Evolutionary conservation across 208 protist genomes (phyloP).

Genomic region (Novymonas esmeraldas): DNA sequence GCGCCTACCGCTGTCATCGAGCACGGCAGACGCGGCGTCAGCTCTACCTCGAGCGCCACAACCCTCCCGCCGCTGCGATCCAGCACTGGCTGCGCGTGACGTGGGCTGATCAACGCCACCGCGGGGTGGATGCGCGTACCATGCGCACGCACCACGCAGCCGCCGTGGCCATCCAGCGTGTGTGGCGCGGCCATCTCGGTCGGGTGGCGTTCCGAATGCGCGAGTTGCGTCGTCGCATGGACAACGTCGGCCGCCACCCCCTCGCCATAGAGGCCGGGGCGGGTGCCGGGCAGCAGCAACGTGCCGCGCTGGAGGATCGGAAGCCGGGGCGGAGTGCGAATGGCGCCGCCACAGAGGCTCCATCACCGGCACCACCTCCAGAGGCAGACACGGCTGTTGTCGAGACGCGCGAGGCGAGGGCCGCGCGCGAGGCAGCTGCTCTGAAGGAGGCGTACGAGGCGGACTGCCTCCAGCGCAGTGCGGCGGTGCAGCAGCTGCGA

Average conservation of each 20-base stretch:
- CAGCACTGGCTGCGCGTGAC: constrained; percentile 59
- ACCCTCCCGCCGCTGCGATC: constrained; percentile 29
- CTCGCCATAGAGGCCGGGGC: not conserved
- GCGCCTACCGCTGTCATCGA: constrained; percentile 32
- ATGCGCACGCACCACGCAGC: constrained; percentile 30
- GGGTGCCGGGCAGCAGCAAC: not conserved
- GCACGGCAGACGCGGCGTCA: constrained; percentile 25
- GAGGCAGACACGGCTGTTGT: no score
- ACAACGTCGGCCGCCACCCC: not conserved
- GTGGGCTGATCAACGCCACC: constrained; percentile 31
- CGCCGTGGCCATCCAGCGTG: constrained; percentile 56
- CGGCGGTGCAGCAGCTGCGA: constrained; percentile 26
- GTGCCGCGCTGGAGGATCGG: not conserved
- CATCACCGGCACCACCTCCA: no score
- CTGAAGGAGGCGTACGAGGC: constrained; percentile 23
- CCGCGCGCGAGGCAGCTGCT: not conserved
- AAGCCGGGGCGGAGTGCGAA: no score
- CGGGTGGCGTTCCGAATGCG: constrained; percentile 53
- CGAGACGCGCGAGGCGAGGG: no score
- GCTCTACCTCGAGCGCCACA: constrained; percentile 25
- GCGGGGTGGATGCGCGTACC: constrained; percentile 54
- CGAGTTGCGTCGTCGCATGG: constrained; percentile 34
- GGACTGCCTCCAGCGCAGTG: constrained; percentile 27
- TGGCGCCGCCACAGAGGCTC: not conserved
- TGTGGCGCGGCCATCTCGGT: constrained; percentile 63